Evolutionary conservation across 2,329 filamentous ascomycete species (phyloP), one percentile per base, ranked within the genome.

Genomic region (Diaporthe australafricana): DNA sequence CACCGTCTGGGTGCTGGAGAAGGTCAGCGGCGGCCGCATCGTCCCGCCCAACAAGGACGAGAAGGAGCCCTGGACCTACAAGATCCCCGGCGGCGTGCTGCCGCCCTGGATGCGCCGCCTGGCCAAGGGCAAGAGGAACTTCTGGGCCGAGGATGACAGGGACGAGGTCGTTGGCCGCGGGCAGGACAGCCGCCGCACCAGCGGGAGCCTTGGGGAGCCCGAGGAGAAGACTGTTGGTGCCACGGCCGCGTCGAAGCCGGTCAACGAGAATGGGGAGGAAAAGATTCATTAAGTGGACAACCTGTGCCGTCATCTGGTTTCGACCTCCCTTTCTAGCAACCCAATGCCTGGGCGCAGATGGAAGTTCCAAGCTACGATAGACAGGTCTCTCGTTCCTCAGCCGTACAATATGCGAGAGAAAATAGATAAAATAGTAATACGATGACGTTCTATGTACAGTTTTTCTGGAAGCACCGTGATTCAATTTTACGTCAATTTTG

Each of bases 1-100:
- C 0, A 78, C 87, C 16, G 90, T 94, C 16, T 95, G 89, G 89
- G 71, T 93, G 60, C 82, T 97, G 75, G 90, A 93, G 80, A 87
- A 89, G 79, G 82, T 83, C 4, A 92, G 90, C 0, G 86, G 90
- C 1, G 94, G 94, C 53, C 89, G 92, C 48, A 88, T 97, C 74
- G 87, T 91, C 9, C 94, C 94, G 0, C 87, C 88, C 7, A 93
- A 95, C 82, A 93, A 94, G 82, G 87, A 92, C 9, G 85, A 92
- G 77, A 94, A 94, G 80, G 94, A 96, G 72, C 89, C 87, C 12
- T 97, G 94, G 94, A 93, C 93, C 0, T 96, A 91, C 84, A 90
- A 89, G 77, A 87, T 95, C 38, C 89, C 91, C 1, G 93, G 94
- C 20, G 94, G 94, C 1, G 82, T 96, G 63, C 82, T 95, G 32